phyloP scores from a whole-genome alignment of 371 early-diverging fungal genomes.

The Dentiscutata heterogama region DNA sequence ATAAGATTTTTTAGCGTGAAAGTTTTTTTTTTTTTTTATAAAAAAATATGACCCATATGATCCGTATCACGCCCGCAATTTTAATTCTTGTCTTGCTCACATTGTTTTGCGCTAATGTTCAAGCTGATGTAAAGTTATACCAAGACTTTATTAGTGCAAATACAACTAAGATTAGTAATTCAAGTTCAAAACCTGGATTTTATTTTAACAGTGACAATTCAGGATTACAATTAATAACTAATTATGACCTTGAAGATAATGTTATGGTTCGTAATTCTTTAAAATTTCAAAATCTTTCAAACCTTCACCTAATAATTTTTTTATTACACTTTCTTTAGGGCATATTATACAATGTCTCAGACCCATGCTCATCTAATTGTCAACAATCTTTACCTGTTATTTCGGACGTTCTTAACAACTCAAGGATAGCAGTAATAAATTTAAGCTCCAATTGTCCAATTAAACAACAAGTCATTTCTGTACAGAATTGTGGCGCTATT shows the following conservation, averaged over 20 bases:
- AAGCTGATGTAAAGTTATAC: constrained; percentile 22
- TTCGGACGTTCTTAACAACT: not conserved
- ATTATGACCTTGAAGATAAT: not conserved
- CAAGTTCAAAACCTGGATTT: not conserved
- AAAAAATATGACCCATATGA: not conserved
- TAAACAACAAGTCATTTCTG: constrained; percentile 13
- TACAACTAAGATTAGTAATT: not conserved
- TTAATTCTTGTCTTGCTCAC: not conserved
- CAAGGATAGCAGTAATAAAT: constrained; percentile 14
- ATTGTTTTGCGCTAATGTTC: constrained; percentile 12
- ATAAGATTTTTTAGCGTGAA: not conserved
- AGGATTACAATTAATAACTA: not conserved
- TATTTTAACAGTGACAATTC: not conserved
- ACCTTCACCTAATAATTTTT: not conserved
- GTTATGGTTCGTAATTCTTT: not conserved
- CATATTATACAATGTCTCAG: not conserved
- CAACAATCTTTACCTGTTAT: not conserved
- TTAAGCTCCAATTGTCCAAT: not conserved
- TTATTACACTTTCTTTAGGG: constrained; percentile 10
- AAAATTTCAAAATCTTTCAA: not conserved
- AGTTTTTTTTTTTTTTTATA: constrained; percentile 4
- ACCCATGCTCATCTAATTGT: not conserved
- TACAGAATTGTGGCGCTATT: constrained; percentile 19
- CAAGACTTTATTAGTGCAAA: not conserved
- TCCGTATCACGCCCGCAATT: constrained; percentile 11